Evolutionary conservation across 768 basidiomycete species (phyloP).

Genomic region (Leccinum subgranulosum): DNA sequence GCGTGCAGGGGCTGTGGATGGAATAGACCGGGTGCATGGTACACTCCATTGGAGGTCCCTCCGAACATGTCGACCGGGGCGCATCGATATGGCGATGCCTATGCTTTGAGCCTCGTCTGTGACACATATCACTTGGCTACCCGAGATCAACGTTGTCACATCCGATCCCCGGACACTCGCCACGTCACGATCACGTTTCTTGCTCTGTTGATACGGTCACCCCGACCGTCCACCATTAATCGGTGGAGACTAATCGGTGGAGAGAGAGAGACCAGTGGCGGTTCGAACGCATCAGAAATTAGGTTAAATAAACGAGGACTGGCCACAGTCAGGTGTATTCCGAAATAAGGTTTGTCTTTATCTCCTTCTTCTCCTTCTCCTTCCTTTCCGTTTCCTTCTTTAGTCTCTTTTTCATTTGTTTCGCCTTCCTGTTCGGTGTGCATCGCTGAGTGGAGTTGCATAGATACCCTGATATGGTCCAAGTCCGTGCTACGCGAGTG

Average conservation of each 20-base stretch:
- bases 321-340: background rate
- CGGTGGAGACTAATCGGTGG: background rate
- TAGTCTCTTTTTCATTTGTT: background rate
- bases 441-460: background rate
- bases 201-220: constrained; percentile 21
- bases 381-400: background rate
- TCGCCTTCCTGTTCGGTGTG: background rate
- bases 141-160: constrained; percentile 7
- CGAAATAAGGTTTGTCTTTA: background rate
- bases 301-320: constrained; percentile 2
- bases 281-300: constrained; percentile 1
- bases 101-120: background rate
- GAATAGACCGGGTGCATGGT: background rate
- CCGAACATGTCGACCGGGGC: background rate
- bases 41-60: background rate
- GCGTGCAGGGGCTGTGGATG: background rate
- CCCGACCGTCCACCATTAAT: background rate
- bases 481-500: background rate
- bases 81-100: background rate
- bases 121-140: constrained; percentile 2
- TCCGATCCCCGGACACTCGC: constrained; percentile 11
- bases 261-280: constrained; percentile 6
- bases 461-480: constrained; percentile 7
- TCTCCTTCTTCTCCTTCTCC: background rate
- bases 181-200: constrained; percentile 15